Percentiles rank a stretch among this genome's conserved stretches.
These are phyloP conservation scores for Tolypocladium amazonense DNA, from an alignment of 2,329 filamentous ascomycete genomes.

Conservation along the genomic window DNA sequence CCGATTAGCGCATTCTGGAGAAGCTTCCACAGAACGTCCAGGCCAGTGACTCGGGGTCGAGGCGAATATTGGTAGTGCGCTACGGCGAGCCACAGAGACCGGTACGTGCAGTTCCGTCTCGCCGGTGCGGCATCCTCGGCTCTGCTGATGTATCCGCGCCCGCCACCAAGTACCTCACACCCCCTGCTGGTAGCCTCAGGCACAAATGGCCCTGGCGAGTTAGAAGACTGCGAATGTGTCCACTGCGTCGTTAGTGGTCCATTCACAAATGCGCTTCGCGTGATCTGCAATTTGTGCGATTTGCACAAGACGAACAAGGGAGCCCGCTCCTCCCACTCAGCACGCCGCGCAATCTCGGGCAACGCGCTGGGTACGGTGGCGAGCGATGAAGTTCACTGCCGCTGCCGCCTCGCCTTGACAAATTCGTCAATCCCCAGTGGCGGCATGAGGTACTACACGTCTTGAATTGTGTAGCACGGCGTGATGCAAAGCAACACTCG, in stretches of 20 bases:
- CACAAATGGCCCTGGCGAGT: background rate
- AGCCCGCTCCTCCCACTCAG: background rate
- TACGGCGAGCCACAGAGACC: background rate
- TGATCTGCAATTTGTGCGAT: background rate
- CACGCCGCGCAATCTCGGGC: background rate
- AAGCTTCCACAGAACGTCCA: background rate
- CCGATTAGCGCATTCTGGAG: background rate
- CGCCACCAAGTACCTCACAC: background rate
- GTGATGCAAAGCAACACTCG: background rate
- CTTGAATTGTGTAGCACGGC: background rate
- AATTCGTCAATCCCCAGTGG: background rate
- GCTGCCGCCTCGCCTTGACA: background rate
- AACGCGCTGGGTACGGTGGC: background rate
- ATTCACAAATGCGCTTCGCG: background rate
- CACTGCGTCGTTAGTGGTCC: background rate
- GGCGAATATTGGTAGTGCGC: background rate
- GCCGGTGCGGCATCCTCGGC: background rate
- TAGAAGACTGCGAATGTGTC: background rate
- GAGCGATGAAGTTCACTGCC: background rate
- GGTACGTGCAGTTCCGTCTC: background rate
- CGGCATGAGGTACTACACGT: background rate
- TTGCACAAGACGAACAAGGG: background rate
- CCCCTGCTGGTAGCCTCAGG: background rate
- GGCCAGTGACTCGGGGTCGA: background rate
- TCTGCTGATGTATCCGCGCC: background rate